phyloP scores from a whole-genome alignment of 495 filamentous ascomycete genomes.

The Pseudoneurospora amorphoporcata region DNA sequence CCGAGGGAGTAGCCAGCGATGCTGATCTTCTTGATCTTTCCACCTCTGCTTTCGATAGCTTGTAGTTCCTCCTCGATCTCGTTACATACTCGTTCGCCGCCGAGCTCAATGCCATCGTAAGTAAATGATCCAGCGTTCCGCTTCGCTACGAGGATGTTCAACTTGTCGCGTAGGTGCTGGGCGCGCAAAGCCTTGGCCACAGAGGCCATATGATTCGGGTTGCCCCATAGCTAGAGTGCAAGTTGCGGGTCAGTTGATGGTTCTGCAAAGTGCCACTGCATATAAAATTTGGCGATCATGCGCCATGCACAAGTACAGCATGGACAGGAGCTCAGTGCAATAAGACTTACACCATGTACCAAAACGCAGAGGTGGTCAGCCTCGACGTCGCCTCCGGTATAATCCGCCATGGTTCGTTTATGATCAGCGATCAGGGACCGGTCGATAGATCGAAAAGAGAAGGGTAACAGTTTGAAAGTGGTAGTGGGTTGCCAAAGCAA shows the following conservation, averaged over 20 bases:
- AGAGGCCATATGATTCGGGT: conserved; percentile 69
- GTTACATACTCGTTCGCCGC: conserved; percentile 75
- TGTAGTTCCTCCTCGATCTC: conserved; percentile 81
- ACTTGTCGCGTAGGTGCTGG: conserved; percentile 47
- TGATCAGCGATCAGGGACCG: neutral
- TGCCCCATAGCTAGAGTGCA: conserved; percentile 70
- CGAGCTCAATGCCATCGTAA: conserved; percentile 88
- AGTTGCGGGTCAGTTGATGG: conserved; percentile 14
- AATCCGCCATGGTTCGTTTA: conserved; percentile 15
- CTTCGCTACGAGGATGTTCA: conserved; percentile 69
- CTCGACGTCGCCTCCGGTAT: conserved; percentile 25
- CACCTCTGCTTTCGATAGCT: conserved; percentile 50
- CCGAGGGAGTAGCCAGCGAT: conserved; percentile 85
- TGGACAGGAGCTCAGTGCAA: neutral
- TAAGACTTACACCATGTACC: conserved; percentile 67
- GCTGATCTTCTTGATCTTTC: conserved; percentile 69
- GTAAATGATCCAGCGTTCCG: conserved; percentile 75
- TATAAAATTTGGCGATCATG: neutral
- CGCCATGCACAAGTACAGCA: conserved; percentile 1
- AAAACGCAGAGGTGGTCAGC: conserved; percentile 80
- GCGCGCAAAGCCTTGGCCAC: conserved; percentile 58
- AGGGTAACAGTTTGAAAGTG: neutral
- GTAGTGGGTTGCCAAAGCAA: neutral
- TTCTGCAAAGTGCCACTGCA: neutral
- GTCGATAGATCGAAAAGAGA: neutral